These are phyloP conservation scores for Corrigiola litoralis DNA, from an alignment of 179 eudicot genomes.

Conservation along the genomic window DNA sequence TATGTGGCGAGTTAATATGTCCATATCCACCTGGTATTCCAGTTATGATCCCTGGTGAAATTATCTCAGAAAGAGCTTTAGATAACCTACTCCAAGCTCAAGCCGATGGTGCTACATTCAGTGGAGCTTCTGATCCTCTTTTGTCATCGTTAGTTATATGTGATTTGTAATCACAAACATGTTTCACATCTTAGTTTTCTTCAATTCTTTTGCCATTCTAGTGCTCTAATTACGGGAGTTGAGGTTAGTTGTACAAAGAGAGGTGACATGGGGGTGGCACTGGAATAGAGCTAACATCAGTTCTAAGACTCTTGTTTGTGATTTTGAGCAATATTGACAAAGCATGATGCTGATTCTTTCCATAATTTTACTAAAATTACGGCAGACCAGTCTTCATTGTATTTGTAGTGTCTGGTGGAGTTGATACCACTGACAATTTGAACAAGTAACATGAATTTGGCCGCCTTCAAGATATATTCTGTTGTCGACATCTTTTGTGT, in stretches of 20 bases:
- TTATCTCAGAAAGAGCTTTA: slow-evolving; percentile 45
- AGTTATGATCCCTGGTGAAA: slow-evolving; percentile 63
- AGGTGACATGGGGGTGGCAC: neutral
- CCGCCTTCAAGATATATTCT: too few species aligned
- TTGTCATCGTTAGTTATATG: slow-evolving; percentile 59
- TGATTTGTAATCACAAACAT: slow-evolving; percentile 21
- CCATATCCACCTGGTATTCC: slow-evolving; percentile 95
- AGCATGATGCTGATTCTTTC: neutral
- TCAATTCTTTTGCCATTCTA: too few species aligned
- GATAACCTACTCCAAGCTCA: slow-evolving; percentile 37
- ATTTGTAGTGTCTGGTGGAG: neutral
- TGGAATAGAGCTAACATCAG: neutral
- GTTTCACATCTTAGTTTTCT: neutral
- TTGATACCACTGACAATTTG: neutral
- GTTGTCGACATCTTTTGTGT: too few species aligned
- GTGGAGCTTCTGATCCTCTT: slow-evolving; percentile 61
- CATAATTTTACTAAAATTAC: neutral
- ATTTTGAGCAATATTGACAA: too few species aligned
- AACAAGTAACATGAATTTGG: too few species aligned
- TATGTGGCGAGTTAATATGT: slow-evolving; percentile 82
- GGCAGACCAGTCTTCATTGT: neutral
- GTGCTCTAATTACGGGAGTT: too few species aligned
- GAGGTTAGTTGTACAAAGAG: neutral
- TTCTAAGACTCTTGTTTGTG: too few species aligned
- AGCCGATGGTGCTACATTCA: slow-evolving; percentile 54